Percentiles rank a stretch among this genome's conserved stretches.
phyloP scores from a whole-genome alignment of 1,284 basidiomycete species.

The Cutaneotrichosporon sp. region DNA sequence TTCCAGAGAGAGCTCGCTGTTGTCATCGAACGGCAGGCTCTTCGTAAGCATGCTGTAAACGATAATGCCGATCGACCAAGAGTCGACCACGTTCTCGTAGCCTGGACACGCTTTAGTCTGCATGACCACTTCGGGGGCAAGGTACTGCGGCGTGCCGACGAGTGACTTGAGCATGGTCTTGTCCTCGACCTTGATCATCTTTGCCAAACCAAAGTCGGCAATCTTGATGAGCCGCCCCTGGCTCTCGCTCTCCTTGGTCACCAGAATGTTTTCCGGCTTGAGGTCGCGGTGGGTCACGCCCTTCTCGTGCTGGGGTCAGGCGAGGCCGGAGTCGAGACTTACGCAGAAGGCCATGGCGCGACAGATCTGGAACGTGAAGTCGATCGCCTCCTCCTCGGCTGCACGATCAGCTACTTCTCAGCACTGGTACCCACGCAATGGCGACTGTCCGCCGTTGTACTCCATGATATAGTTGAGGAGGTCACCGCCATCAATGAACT shows the following conservation, averaged over 20 bases:
- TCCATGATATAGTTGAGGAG: constrained; percentile 76
- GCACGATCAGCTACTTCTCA: too few relatives aligned
- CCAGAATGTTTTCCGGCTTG: constrained; percentile 68
- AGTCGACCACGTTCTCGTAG: constrained; percentile 81
- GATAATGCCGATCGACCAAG: constrained; percentile 91
- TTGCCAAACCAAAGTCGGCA: constrained; percentile 91
- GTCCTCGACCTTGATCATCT: constrained; percentile 58
- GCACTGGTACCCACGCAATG: constrained; percentile 58
- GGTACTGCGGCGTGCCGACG: constrained; percentile 55
- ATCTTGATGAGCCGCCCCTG: constrained; percentile 56
- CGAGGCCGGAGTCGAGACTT: constrained; percentile 12
- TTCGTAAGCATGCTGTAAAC: constrained; percentile 65
- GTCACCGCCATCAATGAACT: constrained; percentile 79
- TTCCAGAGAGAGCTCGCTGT: constrained; percentile 41
- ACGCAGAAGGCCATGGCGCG: constrained; percentile 54
- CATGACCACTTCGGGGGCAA: constrained; percentile 65
- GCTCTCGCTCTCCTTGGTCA: constrained; percentile 39
- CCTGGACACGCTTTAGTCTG: constrained; percentile 64
- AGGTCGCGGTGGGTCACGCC: constrained; percentile 81
- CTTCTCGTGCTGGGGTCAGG: constrained; percentile 42
- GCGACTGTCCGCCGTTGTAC: constrained; percentile 41
- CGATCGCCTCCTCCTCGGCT: constrained; percentile 49
- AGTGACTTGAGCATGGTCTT: constrained; percentile 51
- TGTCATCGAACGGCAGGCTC: constrained; percentile 53
- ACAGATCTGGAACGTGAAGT: constrained; percentile 50